Evolutionary conservation across 495 filamentous ascomycete genomes (phyloP), one percentile per base, ranked within the genome.

Genomic region (Staphylotrichum longicolle): DNA sequence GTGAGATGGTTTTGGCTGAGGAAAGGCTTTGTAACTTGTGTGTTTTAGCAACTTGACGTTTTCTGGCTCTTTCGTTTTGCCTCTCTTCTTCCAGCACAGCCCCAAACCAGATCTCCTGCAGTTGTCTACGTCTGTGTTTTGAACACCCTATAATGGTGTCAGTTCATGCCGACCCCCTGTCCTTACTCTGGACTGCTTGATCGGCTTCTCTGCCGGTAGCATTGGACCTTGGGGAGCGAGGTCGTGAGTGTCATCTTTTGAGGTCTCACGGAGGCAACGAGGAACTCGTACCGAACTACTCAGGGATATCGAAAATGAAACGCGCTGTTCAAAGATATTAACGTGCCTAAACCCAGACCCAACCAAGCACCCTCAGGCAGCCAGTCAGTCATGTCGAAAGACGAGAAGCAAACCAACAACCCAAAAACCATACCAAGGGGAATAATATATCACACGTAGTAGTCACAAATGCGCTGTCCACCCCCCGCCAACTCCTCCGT

Each of bases 381-480:
- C 44, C 33, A 33, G 55, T 44, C 33, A 35, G 48, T 40, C 7
- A 54, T 33, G 35, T 9, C 20, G 42, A 45, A 50, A 46, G 37
- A 53, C 7, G 45, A 45, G 27, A 37, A 53, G 32, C 40, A 27
- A 61, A 54, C 12, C 3, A 32, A 6, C 32, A 52, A 54, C 30
- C 42, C 44, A 37, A 47, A 39, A 54, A 30, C 58, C 44, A 48
- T 15, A 47, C 55, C 55, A 20, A 49, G 30, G 39, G 49, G 34
- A 55, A 55, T 30, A 33, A 42, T 54, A 60, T 60, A 32, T 45
- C 58, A 61, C 58, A 61, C 33, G 44, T 60, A 60, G 48, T 61
- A 57, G 54, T 57, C 45, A 57, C 52, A 57, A 41, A 52, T 46
- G 44, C 44, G 12, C 41, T 20, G 39, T 8, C 10, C 46, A 34